Base-by-base conservation (phyloP, 441 rosid species). In the Adansonia gregorii region DNA sequence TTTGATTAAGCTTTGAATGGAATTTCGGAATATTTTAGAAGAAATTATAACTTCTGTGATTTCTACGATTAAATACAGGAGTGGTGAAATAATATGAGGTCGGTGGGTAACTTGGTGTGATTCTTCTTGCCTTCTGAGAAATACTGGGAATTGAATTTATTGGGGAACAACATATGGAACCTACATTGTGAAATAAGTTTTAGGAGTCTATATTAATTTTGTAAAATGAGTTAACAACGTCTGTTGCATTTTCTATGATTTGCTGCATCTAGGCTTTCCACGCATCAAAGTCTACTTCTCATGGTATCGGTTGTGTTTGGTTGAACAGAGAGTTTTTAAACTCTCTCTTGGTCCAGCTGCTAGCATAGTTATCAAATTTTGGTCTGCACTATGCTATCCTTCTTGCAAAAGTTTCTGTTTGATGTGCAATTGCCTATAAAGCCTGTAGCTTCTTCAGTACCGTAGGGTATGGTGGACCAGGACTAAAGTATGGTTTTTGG, bases 401-500 rank as follows among this genome's bases (percentile, higher is more conserved):
- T 31, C 45, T 14, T 31, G 10, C 10, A 64, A 12, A 65, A 65
- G 69, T 65, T 43, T 39, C 12, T 65, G 3, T 65, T 65, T 41
- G 24, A 39, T 56, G 61, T 56, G 61, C 61, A 56, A 56, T 56
- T 56, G 27, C 7, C 27, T 56, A 56, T 7, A 4, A 22, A 56
- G 27, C 61, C 11, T 19, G 61, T 55, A n/a, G 60, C 22, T 55
- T 17, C 20, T 8, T 55, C 60, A n/a, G 8, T 55, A 7, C 60
- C 17, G 60, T 55, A 55, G 24, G 24, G 22, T 55, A n/a, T 7
- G 10, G 60, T 56, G 60, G 60, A 17, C 8, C 24, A 56, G 60
- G 60, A 56, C 60, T 17, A 56, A 56, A 56, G 60, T 56, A 56
- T 56, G 60, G 19, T 56, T 17, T n/a, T 17, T 56, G 60, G 60